Percentiles rank a stretch among this genome's conserved stretches.
phyloP scores from a whole-genome alignment of 2,329 filamentous ascomycete genomes.

The Fusarium luffae region DNA sequence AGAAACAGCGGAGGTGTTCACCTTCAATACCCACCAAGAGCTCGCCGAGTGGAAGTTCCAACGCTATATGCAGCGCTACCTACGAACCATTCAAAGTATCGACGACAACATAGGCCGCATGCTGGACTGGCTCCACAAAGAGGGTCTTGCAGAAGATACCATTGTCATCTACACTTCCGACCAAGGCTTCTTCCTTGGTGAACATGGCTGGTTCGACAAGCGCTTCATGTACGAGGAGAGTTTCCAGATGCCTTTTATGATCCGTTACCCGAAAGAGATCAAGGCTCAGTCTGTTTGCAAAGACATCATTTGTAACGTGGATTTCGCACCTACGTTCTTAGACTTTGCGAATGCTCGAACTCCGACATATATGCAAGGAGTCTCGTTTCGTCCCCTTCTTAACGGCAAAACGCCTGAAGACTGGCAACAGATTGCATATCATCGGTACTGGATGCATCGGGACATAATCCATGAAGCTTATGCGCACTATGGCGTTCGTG shows the following conservation, averaged over 20 bases:
- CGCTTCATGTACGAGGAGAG: slow-evolving; percentile 68
- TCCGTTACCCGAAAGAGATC: slow-evolving; percentile 59
- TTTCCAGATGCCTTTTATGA: slow-evolving; percentile 67
- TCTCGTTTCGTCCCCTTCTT: slow-evolving; percentile 55
- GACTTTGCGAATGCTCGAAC: slow-evolving; percentile 55
- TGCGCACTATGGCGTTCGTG: slow-evolving; percentile 63
- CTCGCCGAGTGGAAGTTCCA: slow-evolving; percentile 66
- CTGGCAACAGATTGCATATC: slow-evolving; percentile 65
- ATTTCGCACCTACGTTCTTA: slow-evolving; percentile 63
- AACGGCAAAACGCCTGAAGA: slow-evolving; percentile 52
- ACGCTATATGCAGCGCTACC: slow-evolving; percentile 66
- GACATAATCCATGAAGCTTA: slow-evolving; percentile 61
- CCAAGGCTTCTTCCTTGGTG: slow-evolving; percentile 67
- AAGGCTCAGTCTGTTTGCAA: slow-evolving; percentile 52
- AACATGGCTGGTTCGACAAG: slow-evolving; percentile 69
- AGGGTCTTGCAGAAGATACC: slow-evolving; percentile 57
- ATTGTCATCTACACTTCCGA: slow-evolving; percentile 66
- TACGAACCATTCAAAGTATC: slow-evolving; percentile 62
- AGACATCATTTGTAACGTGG: slow-evolving; percentile 65
- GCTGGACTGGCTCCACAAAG: slow-evolving; percentile 57
- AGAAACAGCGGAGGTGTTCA: slow-evolving; percentile 59
- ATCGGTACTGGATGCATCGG: slow-evolving; percentile 67
- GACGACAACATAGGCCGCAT: slow-evolving; percentile 64
- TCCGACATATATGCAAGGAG: slow-evolving; percentile 65
- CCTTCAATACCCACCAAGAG: slow-evolving; percentile 54